A percentile compares a stretch with the other conserved stretches of the same genome.
Conservation (phyloP, 2,329 filamentous ascomycete species). For the Fusarium aywerte region DNA sequence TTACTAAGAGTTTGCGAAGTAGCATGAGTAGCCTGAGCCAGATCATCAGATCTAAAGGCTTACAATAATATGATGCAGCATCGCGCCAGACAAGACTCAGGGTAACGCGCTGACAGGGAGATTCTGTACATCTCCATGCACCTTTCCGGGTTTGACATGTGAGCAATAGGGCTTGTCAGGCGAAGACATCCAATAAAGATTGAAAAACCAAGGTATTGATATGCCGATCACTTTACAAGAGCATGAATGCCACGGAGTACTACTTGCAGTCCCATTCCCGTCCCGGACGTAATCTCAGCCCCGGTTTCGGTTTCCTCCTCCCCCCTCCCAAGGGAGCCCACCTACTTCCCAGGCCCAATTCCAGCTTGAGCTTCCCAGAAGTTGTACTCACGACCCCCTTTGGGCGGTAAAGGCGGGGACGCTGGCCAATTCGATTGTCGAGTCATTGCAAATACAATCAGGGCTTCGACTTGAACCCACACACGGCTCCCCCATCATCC, state of each 20-base stretch:
- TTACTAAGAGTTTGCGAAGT: background rate
- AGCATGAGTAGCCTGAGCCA: conserved; percentile 16
- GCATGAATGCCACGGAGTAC: conserved; percentile 37
- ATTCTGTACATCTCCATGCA: conserved; percentile 37
- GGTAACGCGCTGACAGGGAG: conserved; percentile 13
- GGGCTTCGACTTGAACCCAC: conserved; percentile 47
- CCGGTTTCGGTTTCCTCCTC: conserved; percentile 28
- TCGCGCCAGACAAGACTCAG: conserved; percentile 34
- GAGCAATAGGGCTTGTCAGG: conserved; percentile 43
- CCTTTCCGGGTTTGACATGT: conserved; percentile 45
- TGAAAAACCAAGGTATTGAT: conserved; percentile 29
- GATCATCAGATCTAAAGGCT: conserved; percentile 33
- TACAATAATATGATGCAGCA: conserved; percentile 36
- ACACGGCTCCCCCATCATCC: conserved; percentile 41
- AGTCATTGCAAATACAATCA: conserved; percentile 44
- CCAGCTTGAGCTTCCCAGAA: conserved; percentile 31
- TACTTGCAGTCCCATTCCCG: conserved; percentile 26
- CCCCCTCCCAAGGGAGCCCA: conserved; percentile 35
- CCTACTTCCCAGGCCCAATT: conserved; percentile 37
- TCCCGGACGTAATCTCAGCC: conserved; percentile 33
- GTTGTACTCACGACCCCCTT: conserved; percentile 34
- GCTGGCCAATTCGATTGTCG: conserved; percentile 37
- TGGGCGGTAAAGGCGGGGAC: conserved; percentile 46
- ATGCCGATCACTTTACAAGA: conserved; percentile 43
- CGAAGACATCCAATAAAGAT: conserved; percentile 41